A percentile compares a stretch with the other conserved stretches of the same genome.
These are phyloP conservation scores for Metschnikowia vanudenii DNA, from an alignment of 805 yeast species.

Conservation along the genomic window DNA sequence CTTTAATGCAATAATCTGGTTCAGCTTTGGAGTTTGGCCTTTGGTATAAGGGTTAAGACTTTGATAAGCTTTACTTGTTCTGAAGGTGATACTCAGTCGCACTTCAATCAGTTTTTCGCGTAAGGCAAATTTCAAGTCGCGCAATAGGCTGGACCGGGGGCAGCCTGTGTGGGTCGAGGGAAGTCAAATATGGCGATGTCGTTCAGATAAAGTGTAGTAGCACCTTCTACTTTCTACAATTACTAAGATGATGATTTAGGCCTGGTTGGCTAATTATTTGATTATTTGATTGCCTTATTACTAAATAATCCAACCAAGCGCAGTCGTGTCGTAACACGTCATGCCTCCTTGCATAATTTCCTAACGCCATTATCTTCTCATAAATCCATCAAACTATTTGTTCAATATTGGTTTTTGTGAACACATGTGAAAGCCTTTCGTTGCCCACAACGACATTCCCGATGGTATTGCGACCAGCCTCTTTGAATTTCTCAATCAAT, in stretches of 20 bases:
- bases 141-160: constrained; percentile 5
- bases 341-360: neutral
- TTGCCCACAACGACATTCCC: constrained; percentile 46
- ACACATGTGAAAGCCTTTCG: constrained; percentile 40
- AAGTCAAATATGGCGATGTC: neutral
- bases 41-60: no score
- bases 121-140: neutral
- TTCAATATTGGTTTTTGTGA: constrained; percentile 15
- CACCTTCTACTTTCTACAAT: no score
- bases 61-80: neutral
- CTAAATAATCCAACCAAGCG: no score
- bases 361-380: neutral
- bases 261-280: no score
- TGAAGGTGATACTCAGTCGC: neutral
- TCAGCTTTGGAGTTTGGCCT: no score
- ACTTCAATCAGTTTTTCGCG: constrained; percentile 1
- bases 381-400: constrained; percentile 1
- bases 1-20: no score
- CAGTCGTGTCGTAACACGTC: no score
- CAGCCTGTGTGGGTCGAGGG: no score
- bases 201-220: no score
- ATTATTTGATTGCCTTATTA: no score
- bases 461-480: constrained; percentile 33
- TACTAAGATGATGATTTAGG: no score
- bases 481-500: constrained; percentile 34